Base-by-base conservation (phyloP, 2,329 filamentous ascomycete species). In the Fusarium scirpi region DNA sequence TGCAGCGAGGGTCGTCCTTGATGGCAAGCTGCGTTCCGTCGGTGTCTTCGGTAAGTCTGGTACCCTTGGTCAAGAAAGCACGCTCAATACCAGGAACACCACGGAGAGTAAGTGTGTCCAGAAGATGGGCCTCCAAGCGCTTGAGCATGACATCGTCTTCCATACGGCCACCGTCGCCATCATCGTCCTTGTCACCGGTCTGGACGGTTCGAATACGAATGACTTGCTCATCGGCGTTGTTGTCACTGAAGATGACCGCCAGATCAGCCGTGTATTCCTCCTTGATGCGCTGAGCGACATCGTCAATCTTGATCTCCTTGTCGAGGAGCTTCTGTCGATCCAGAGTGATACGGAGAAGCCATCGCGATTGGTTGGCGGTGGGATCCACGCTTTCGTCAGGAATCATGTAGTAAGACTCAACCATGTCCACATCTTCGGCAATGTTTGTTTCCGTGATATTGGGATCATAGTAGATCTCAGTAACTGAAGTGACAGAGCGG, bases 381-480 rank as follows among this genome's bases (percentile, higher is more conserved):
- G 84, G 82, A 59, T 87, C 85, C 29, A 86, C 84, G 22, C 82
- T 84, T 44, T 97, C 93, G 71, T 97, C 94, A 0, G 94, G 93
- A 78, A 98, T 93, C 78, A 98, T 90, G 83, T 95, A 98, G 85
- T 97, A 98, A 0, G 95, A 97, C 74, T 98, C 94, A 9, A 99
- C 93, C 89, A 98, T 97, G 76, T 98, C 96, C 65, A 88, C 82
- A 84, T 99, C 96, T 60, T 92, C 92, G 38, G 92, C 87, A 74
- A 99, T 97, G 71, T 90, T 92, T 1, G 97, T 99, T 30, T 88
- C 86, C 74, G 92, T 89, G 64, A 98, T 91, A 64, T 97, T 92
- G 1, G 96, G 96, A 78, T 99, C 96, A 76, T 98, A 98, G 86
- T 97, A 98, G 64, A 99, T 95, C 80, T 99, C 97, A 1, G 94